These are phyloP conservation scores for Exophiala sp. DNA, from an alignment of 2,329 filamentous ascomycete species.

Conservation along the genomic window DNA sequence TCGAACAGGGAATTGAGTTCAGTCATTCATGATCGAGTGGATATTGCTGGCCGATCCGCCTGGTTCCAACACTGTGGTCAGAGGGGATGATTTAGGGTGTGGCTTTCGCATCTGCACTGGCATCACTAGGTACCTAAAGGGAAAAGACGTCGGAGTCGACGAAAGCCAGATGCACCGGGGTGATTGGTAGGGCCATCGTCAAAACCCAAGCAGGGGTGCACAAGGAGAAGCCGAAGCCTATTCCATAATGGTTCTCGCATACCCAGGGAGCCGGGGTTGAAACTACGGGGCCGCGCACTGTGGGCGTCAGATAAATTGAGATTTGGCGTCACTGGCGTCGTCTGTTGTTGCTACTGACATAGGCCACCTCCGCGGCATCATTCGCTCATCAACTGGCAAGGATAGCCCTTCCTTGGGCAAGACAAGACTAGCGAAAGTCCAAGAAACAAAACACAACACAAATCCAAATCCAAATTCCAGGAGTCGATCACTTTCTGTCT, in stretches of 20 bases:
- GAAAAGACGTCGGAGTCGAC: not conserved
- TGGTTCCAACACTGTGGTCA: conserved; percentile 8
- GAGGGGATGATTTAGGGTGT: conserved; percentile 2
- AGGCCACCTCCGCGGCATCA: not conserved
- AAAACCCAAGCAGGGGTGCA: not conserved
- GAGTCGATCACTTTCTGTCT: no score
- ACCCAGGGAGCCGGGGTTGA: not conserved
- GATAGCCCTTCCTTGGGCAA: no score
- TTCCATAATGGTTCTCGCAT: not conserved
- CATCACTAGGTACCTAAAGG: conserved; percentile 2
- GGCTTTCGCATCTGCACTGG: conserved; percentile 10
- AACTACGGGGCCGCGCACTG: conserved; percentile 1
- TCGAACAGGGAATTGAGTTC: conserved; percentile 6
- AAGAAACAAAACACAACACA: no score
- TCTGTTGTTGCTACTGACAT: not conserved
- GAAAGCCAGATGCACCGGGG: conserved; percentile 1
- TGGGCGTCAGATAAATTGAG: not conserved
- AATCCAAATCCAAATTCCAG: no score
- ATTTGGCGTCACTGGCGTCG: no score
- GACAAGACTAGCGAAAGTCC: no score
- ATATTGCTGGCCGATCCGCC: conserved; percentile 7
- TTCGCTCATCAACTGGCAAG: no score
- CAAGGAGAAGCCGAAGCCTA: not conserved
- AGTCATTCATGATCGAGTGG: conserved; percentile 1
- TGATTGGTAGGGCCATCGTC: conserved; percentile 4